A percentile compares a stretch with the other conserved stretches of the same genome.
These are phyloP conservation scores for Pterocarpus macrocarpus DNA, from an alignment of 306 rosid genomes.

Conservation along the genomic window DNA sequence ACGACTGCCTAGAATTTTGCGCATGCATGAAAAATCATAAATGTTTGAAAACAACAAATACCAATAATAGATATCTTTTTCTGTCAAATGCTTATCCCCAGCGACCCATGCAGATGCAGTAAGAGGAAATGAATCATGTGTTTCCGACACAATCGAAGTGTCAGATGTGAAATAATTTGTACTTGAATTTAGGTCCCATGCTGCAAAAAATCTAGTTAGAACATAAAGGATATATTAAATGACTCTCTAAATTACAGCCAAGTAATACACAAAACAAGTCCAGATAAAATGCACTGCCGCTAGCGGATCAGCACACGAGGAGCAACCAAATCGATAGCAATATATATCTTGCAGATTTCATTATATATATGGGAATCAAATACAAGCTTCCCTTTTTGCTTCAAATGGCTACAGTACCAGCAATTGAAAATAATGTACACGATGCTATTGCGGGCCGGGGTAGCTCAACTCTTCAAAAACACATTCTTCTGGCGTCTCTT, in stretches of 20 bases:
- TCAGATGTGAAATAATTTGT: not conserved
- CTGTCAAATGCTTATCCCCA: constrained; percentile 35
- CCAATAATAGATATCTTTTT: constrained; percentile 5
- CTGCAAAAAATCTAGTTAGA: constrained; percentile 34
- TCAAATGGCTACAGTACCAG: constrained; percentile 11
- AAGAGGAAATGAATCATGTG: constrained; percentile 1
- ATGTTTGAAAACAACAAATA: constrained; percentile 28
- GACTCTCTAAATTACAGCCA: constrained; percentile 21
- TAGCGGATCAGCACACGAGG: constrained; percentile 24
- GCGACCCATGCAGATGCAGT: not conserved
- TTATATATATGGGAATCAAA: constrained; percentile 39
- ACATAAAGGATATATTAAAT: constrained; percentile 18
- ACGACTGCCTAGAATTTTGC: constrained; percentile 1
- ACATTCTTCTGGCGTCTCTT: constrained; percentile 45
- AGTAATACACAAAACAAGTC: constrained; percentile 30
- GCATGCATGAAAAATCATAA: not conserved
- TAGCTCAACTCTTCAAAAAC: constrained; percentile 56
- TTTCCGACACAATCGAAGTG: not conserved
- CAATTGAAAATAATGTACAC: constrained; percentile 25
- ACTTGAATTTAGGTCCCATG: not conserved
- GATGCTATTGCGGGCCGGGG: constrained; percentile 41
- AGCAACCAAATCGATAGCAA: not conserved
- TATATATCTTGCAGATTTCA: constrained; percentile 20
- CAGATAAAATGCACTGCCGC: constrained; percentile 30
- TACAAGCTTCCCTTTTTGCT: constrained; percentile 33